Evolutionary conservation across 1,284 basidiomycete species (phyloP).

Genomic region (Rhizopogon parksii): DNA sequence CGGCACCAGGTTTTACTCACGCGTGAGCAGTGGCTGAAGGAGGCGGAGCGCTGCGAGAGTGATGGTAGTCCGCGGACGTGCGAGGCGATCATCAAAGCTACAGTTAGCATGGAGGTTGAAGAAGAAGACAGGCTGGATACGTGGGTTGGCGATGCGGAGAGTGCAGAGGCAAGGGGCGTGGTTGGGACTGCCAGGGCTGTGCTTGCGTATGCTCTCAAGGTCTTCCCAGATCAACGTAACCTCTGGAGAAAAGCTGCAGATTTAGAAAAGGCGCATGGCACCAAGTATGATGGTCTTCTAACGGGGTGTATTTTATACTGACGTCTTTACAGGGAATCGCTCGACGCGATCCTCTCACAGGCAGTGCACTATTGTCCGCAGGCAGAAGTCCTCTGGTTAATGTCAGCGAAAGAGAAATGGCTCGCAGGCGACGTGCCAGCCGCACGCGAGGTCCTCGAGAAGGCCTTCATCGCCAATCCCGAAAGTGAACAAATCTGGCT

Average conservation of each 20-base stretch:
- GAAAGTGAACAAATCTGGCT: slow-evolving; percentile 97
- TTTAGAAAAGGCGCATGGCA: slow-evolving; percentile 87
- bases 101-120: slow-evolving; percentile 90
- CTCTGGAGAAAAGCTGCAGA: slow-evolving; percentile 91
- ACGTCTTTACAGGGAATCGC: slow-evolving; percentile 49
- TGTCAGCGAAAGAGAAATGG: slow-evolving; percentile 96
- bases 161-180: slow-evolving; percentile 66
- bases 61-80: slow-evolving; percentile 85
- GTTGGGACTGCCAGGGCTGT: slow-evolving; percentile 84
- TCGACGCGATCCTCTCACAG: slow-evolving; percentile 76
- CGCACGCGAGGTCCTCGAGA: slow-evolving; percentile 81
- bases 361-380: slow-evolving; percentile 89
- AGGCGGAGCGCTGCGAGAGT: slow-evolving; percentile 87
- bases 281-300: slow-evolving; percentile 39
- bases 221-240: slow-evolving; percentile 79
- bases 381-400: slow-evolving; percentile 94
- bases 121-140: slow-evolving; percentile 88
- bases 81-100: slow-evolving; percentile 93
- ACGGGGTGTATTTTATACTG: neutral
- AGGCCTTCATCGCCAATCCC: slow-evolving; percentile 91
- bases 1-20: slow-evolving; percentile 85
- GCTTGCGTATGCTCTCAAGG: slow-evolving; percentile 83
- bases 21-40: slow-evolving; percentile 93
- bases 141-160: slow-evolving; percentile 91
- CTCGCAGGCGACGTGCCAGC: slow-evolving; percentile 79